These are phyloP conservation scores for Fusarium bactridioides DNA, from an alignment of 2,329 filamentous ascomycete genomes.

Conservation along the genomic window DNA sequence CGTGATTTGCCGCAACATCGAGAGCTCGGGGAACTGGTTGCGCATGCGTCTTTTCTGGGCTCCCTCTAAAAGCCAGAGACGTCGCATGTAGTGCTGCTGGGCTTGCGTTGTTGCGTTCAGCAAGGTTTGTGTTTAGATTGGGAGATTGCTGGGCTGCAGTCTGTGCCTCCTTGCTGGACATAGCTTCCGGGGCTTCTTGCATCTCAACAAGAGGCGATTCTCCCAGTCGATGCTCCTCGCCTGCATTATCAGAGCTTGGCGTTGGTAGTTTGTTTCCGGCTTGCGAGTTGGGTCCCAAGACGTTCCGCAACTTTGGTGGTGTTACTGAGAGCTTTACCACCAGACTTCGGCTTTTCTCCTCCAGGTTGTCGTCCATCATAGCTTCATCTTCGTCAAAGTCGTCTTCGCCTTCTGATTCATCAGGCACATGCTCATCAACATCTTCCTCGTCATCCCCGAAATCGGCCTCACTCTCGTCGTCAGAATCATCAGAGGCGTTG, in stretches of 20 bases:
- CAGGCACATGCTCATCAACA: conserved; percentile 70
- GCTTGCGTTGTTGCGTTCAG: conserved; percentile 38
- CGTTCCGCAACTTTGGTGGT: conserved; percentile 49
- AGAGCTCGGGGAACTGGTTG: conserved; percentile 44
- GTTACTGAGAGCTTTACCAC: conserved; percentile 76
- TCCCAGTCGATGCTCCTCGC: conserved; percentile 10
- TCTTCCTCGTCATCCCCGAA: conserved; percentile 79
- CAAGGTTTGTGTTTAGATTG: conserved; percentile 1
- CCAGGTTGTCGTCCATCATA: conserved; percentile 62
- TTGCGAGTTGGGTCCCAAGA: conserved; percentile 37
- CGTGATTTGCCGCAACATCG: conserved; percentile 42
- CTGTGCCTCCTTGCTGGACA: neutral
- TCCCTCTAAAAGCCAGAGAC: conserved; percentile 66
- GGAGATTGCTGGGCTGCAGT: conserved; percentile 13
- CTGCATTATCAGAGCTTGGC: conserved; percentile 30
- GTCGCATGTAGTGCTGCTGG: conserved; percentile 49
- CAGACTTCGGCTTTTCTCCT: conserved; percentile 64
- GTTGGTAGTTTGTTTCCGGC: conserved; percentile 36
- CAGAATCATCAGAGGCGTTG: conserved; percentile 61
- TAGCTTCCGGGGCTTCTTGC: conserved; percentile 36
- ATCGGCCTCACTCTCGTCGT: conserved; percentile 78
- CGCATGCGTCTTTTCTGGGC: conserved; percentile 63
- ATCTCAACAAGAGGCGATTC: conserved; percentile 36
- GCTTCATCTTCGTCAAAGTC: conserved; percentile 65
- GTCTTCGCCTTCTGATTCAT: conserved; percentile 67